phyloP scores from a whole-genome alignment of 2,329 filamentous ascomycete genomes.

The Exserohilum rostratum region DNA sequence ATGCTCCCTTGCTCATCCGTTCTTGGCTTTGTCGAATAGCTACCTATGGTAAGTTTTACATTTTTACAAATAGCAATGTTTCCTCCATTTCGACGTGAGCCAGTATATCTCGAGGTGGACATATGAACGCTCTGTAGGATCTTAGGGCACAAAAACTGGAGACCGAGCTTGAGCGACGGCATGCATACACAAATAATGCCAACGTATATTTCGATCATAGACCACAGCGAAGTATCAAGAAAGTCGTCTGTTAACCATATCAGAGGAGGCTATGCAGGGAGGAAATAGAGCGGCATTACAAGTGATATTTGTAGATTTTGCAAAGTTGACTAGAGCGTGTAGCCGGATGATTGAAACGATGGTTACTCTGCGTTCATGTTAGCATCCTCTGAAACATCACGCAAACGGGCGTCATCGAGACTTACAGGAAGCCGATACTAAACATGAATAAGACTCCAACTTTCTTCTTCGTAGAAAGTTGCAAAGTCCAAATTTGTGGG shows the following conservation, averaged over 20 bases:
- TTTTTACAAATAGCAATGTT: too few relatives aligned
- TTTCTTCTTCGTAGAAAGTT: slow-evolving; percentile 38
- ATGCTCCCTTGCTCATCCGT: too few relatives aligned
- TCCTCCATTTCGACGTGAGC: too few relatives aligned
- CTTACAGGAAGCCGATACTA: slow-evolving; percentile 49
- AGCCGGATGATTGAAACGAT: neutral
- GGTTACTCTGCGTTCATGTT: neutral
- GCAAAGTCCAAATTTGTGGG: slow-evolving; percentile 35
- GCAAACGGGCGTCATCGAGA: neutral
- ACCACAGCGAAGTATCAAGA: neutral
- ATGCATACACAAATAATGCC: neutral
- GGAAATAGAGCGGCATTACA: too few relatives aligned
- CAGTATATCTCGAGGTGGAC: too few relatives aligned
- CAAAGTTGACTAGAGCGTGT: neutral
- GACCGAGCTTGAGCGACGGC: neutral
- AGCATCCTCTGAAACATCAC: neutral
- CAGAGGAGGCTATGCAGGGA: too few relatives aligned
- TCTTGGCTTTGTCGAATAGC: too few relatives aligned
- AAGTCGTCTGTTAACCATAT: too few relatives aligned
- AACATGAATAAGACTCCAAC: slow-evolving; percentile 48
- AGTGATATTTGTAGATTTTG: neutral
- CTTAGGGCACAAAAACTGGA: neutral
- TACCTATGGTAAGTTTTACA: too few relatives aligned
- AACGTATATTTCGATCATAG: neutral
- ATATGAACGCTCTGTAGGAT: neutral